Evolutionary conservation across 768 basidiomycete genomes (phyloP).

Genomic region (Lentinus brumalis): DNA sequence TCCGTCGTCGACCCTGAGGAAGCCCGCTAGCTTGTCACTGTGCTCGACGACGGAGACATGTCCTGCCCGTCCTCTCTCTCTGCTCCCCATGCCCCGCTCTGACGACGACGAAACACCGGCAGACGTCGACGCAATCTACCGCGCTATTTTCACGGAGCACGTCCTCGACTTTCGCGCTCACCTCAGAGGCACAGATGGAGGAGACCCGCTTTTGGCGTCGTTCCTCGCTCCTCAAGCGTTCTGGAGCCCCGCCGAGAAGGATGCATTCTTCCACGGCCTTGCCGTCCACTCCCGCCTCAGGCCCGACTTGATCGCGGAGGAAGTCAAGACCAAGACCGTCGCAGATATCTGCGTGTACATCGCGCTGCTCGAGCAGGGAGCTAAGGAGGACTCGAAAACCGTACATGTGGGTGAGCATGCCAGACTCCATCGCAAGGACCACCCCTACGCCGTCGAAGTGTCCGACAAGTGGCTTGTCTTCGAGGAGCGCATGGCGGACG

Average conservation of each 20-base stretch:
- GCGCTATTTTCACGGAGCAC: constrained; percentile 36
- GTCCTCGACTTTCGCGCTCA: constrained; percentile 39
- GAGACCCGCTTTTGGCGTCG: constrained; percentile 38
- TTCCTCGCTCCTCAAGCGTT: constrained; percentile 34
- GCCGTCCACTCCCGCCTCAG: constrained; percentile 66
- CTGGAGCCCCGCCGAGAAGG: constrained; percentile 74
- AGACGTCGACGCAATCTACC: constrained; percentile 23
- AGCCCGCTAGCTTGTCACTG: background rate
- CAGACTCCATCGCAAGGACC: constrained; percentile 20
- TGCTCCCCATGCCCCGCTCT: constrained; percentile 11
- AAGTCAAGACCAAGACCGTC: constrained; percentile 64
- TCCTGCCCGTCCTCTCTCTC: background rate
- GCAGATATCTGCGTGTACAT: constrained; percentile 73
- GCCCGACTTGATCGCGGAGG: constrained; percentile 74
- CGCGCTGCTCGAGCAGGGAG: constrained; percentile 45
- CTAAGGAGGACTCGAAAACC: constrained; percentile 22
- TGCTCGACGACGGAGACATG: constrained; percentile 15
- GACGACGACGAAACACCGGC: constrained; percentile 14
- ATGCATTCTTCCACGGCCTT: constrained; percentile 71
- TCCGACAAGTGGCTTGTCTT: constrained; percentile 49
- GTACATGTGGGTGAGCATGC: constrained; percentile 1
- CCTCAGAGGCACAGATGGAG: constrained; percentile 36
- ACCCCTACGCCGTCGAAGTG: constrained; percentile 55
- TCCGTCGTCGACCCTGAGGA: background rate
- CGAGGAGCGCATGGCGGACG: constrained; percentile 48